Evolutionary conservation across 306 rosid genomes (phyloP).

Genomic region (Abrus precatorius): DNA sequence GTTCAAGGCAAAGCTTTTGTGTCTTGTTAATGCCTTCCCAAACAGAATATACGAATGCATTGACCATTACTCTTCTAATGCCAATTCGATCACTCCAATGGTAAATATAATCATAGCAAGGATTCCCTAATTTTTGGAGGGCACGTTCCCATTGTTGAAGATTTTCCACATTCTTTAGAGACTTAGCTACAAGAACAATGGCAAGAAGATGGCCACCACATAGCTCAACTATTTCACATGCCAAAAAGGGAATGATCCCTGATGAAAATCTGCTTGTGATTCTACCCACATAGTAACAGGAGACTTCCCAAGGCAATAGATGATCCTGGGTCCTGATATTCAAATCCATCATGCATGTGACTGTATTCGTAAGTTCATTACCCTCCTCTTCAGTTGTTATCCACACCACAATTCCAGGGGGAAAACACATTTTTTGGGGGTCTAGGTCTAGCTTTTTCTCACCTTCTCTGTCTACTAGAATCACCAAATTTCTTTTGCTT

Average conservation of each 20-base stretch:
- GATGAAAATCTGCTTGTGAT: neutral
- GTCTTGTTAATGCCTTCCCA: neutral
- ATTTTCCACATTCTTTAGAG: neutral
- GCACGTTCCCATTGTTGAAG: constrained; percentile 9
- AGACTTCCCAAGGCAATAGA: constrained; percentile 30
- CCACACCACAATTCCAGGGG: neutral
- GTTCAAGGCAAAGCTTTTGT: neutral
- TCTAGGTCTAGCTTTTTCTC: neutral
- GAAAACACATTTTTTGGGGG: neutral
- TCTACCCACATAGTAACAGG: neutral
- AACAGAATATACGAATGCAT: neutral
- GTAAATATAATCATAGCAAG: constrained; percentile 13
- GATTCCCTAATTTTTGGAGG: neutral
- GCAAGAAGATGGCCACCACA: constrained; percentile 25
- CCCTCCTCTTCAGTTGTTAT: constrained; percentile 11
- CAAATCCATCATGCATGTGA: neutral
- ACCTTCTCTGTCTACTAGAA: neutral
- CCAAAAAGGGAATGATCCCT: neutral
- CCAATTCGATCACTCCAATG: neutral
- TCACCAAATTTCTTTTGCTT: constrained; percentile 1
- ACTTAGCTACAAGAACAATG: constrained; percentile 21
- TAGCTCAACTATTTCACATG: constrained; percentile 6
- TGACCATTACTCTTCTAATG: constrained; percentile 16
- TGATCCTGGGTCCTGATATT: constrained; percentile 29
- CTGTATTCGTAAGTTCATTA: neutral